phyloP scores from a whole-genome alignment of 2,329 filamentous ascomycete species.

The Alternaria alternata region DNA sequence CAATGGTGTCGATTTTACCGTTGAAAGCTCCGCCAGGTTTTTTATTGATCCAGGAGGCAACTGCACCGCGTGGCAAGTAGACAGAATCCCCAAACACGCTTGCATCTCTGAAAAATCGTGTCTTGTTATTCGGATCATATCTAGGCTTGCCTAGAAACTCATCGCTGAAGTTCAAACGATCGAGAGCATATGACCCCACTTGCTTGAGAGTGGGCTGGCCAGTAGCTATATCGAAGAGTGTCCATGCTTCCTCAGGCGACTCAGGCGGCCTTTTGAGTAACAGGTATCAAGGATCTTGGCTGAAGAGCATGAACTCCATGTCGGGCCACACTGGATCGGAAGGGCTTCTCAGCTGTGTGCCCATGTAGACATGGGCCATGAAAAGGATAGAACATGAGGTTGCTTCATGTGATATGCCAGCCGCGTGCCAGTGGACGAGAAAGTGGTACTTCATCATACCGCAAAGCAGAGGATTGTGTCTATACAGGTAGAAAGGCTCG shows the following conservation, averaged over 20 bases:
- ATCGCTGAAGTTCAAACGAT: neutral
- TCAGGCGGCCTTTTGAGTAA: constrained; percentile 7
- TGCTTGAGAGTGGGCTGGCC: constrained; percentile 1
- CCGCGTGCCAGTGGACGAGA: neutral
- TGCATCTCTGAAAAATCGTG: constrained; percentile 6
- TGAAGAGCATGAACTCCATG: constrained; percentile 15
- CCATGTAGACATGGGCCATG: neutral
- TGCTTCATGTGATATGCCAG: neutral
- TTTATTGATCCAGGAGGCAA: neutral
- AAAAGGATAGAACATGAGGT: neutral
- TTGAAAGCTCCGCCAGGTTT: neutral
- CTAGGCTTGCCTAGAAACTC: neutral
- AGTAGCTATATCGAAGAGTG: constrained; percentile 5
- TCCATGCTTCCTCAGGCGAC: constrained; percentile 3
- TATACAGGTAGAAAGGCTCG: neutral
- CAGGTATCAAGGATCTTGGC: constrained; percentile 11
- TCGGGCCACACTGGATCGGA: constrained; percentile 10
- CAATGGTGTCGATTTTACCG: neutral
- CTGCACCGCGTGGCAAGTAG: constrained; percentile 3
- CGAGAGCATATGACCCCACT: neutral
- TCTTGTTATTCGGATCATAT: neutral
- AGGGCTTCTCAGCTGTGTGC: neutral
- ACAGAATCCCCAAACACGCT: constrained; percentile 10
- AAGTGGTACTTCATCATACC: neutral
- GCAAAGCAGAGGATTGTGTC: constrained; percentile 3